These are phyloP conservation scores for Blastobotrys mokoenaii DNA, from an alignment of 805 yeast genomes.

Conservation along the genomic window DNA sequence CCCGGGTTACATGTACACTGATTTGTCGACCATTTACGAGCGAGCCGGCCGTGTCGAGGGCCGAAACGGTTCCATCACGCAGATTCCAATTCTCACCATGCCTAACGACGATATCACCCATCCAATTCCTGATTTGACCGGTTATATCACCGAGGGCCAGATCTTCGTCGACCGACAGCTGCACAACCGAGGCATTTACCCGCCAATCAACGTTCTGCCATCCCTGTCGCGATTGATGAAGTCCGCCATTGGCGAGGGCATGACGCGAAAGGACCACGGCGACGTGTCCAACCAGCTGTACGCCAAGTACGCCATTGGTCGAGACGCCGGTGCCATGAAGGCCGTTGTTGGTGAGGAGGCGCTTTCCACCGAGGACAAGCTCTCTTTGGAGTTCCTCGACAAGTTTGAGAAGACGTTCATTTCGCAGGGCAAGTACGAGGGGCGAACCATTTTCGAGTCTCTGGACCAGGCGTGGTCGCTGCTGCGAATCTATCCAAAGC, in stretches of 20 bases:
- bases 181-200: slow-evolving; percentile 93
- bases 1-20: slow-evolving; percentile 99
- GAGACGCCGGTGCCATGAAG: slow-evolving; percentile 99
- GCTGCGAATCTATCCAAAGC: slow-evolving; percentile 97
- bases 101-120: slow-evolving; percentile 99
- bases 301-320: slow-evolving; percentile 99
- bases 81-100: slow-evolving; percentile 97
- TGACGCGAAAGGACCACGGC: slow-evolving; percentile 99
- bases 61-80: slow-evolving; percentile 98
- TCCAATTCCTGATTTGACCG: slow-evolving; percentile 99
- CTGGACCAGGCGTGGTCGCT: slow-evolving; percentile 97
- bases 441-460: slow-evolving; percentile 89
- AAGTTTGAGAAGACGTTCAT: slow-evolving; percentile 95
- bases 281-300: slow-evolving; percentile 98
- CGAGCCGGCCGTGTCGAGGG: slow-evolving; percentile 99
- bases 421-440: slow-evolving; percentile 93
- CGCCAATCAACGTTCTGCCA: slow-evolving; percentile 97
- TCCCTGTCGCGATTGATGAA: slow-evolving; percentile 97
- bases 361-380: slow-evolving; percentile 91
- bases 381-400: slow-evolving; percentile 94
- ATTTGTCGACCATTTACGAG: slow-evolving; percentile 96
- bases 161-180: slow-evolving; percentile 95
- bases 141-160: slow-evolving; percentile 99
- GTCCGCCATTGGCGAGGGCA: slow-evolving; percentile 99
- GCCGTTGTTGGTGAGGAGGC: slow-evolving; percentile 99